A percentile compares a stretch with the other conserved stretches of the same genome.
These are phyloP conservation scores for Scedosporium boydii DNA, from an alignment of 2,329 filamentous ascomycete genomes.

Conservation along the genomic window DNA sequence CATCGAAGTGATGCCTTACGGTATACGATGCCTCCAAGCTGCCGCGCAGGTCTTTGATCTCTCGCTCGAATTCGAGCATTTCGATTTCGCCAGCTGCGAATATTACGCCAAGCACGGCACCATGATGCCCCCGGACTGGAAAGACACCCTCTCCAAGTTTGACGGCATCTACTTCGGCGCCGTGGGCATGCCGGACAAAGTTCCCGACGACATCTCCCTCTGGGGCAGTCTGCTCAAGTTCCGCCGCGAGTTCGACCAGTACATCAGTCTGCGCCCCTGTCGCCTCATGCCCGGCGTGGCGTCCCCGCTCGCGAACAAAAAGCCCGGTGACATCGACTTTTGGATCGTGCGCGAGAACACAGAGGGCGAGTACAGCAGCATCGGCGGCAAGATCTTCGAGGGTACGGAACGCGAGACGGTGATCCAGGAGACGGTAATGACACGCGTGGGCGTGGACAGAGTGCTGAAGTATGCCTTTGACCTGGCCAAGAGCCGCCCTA, in stretches of 20 bases:
- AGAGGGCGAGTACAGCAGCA: constrained; percentile 58
- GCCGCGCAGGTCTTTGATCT: constrained; percentile 36
- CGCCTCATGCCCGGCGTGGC: constrained; percentile 50
- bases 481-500: constrained; percentile 44
- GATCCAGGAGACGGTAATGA: constrained; percentile 56
- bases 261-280: constrained; percentile 58
- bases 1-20: constrained; percentile 55
- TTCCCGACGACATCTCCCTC: constrained; percentile 58
- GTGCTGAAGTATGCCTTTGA: constrained; percentile 57
- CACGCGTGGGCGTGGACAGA: constrained; percentile 48
- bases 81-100: constrained; percentile 56
- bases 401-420: constrained; percentile 50
- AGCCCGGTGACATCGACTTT: constrained; percentile 54
- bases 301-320: constrained; percentile 43
- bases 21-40: constrained; percentile 49
- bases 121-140: constrained; percentile 34
- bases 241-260: constrained; percentile 57
- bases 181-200: constrained; percentile 43
- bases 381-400: constrained; percentile 52
- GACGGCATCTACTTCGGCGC: constrained; percentile 62
- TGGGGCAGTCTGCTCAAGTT: constrained; percentile 61
- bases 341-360: constrained; percentile 59
- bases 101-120: constrained; percentile 39
- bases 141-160: constrained; percentile 44
- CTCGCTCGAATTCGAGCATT: constrained; percentile 49